Base-by-base conservation (phyloP, 768 basidiomycete genomes). In the Russula brevipes region DNA sequence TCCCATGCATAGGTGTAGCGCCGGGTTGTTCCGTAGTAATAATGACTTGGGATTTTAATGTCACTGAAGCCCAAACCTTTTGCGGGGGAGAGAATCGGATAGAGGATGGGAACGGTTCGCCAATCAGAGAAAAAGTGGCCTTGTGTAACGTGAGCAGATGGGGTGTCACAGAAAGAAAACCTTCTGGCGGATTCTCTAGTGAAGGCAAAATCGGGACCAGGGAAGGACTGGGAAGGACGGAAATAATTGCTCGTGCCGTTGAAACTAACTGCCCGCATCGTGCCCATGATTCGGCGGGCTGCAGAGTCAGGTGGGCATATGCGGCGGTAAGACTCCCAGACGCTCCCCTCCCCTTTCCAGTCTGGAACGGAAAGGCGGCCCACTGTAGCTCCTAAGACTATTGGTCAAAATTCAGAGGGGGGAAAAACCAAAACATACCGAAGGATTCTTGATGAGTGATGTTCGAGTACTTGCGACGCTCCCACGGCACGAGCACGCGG, bases 61-160 rank as follows among this genome's bases (percentile, higher is more conserved):
- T 98, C 97, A 66, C 85, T 76, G 72, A 88, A 98, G 0, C 97
- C 94, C 45, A 78, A 78, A 0, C 88, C 86, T 70, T 89, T 93
- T 0, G 94, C 91, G 2, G 96, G 94, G 2, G 93, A 94, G 75
- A 99, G 90, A 35, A 99, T 84, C 7, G 97, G 97, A 73, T 91
- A 95, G n/a, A 96, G 79, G 1, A 84, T 84, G 11, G 89, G 84
- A 61, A 98, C 86, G 0, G 88, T 89, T 24, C 95, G 80, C 91
- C 93, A 97, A 74, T 99, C 96, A 17, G 91, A 92, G 82, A 97
- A 98, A 75, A 97, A 98, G 74, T 94, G 94, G 11, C 95, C 94
- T 72, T 98, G 97, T 35, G 82, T 81, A 70, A 89, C 86, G 68
- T 88, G 94, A 19, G 89, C 86, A 76, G 91, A 88, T 0, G 96